These are phyloP conservation scores for Candida nonsorbophila DNA, from an alignment of 805 yeast species.

Conservation along the genomic window DNA sequence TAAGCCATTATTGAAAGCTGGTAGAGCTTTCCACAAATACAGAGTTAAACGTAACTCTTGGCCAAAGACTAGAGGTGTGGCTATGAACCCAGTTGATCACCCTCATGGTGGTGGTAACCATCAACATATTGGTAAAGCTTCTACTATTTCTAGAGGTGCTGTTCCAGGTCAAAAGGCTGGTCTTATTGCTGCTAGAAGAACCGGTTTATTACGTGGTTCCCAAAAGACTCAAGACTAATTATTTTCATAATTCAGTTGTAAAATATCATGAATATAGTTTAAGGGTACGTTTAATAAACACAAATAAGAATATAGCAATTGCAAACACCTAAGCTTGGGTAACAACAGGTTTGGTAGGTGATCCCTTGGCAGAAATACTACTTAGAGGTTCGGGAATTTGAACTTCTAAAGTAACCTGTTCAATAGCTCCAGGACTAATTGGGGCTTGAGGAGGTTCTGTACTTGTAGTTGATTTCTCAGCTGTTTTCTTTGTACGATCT, in stretches of 20 bases:
- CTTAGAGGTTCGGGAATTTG: too few species aligned
- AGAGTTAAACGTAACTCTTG: conserved; percentile 99
- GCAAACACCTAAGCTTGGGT: too few species aligned
- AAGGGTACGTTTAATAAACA: too few species aligned
- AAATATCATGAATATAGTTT: conserved; percentile 4
- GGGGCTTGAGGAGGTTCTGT: too few species aligned
- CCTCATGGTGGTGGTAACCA: conserved; percentile 99
- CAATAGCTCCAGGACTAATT: too few species aligned
- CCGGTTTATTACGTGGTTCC: conserved; percentile 99
- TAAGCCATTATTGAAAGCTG: conserved; percentile 99
- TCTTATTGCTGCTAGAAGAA: conserved; percentile 99
- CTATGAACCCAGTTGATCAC: conserved; percentile 99
- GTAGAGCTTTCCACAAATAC: conserved; percentile 99
- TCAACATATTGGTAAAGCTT: conserved; percentile 99
- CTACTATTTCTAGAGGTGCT: conserved; percentile 98
- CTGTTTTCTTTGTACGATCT: too few species aligned
- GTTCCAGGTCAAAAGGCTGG: conserved; percentile 99
- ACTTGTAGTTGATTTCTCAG: too few species aligned
- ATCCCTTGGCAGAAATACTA: too few species aligned
- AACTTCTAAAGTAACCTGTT: too few species aligned
- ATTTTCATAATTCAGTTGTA: conserved; percentile 7
- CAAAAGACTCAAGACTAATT: conserved; percentile 62
- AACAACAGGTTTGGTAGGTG: too few species aligned
- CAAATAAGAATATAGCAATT: too few species aligned
- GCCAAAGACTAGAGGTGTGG: conserved; percentile 99